Conservation (phyloP, 352 stramenopile genomes). For the Blastocystis hominis region DNA sequence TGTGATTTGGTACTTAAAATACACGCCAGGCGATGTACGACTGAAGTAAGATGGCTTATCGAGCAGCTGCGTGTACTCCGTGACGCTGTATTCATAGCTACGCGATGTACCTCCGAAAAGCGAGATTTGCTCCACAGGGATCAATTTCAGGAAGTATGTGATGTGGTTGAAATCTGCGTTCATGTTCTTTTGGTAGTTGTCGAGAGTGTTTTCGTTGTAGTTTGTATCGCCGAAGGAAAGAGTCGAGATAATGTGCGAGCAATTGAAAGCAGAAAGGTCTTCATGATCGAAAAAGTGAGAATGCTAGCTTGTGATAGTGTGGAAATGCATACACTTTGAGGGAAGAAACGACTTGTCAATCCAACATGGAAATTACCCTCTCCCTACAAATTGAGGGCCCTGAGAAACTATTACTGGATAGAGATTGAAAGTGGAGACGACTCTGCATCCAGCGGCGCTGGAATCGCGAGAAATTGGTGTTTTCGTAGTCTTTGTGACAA, state of each 20-base stretch:
- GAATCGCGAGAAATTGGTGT: background rate
- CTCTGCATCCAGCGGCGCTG: background rate
- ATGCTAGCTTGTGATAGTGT: background rate
- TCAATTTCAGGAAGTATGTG: slow-evolving; percentile 23
- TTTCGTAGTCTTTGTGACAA: background rate
- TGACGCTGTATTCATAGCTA: slow-evolving; percentile 13
- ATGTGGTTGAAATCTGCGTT: background rate
- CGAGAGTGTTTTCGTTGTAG: background rate
- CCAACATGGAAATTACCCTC: slow-evolving; percentile 8
- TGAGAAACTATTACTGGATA: background rate
- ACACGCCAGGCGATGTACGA: background rate
- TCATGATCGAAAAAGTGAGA: background rate
- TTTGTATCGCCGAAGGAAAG: background rate
- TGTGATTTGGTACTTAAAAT: background rate
- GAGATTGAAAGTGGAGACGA: background rate
- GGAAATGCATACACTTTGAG: background rate
- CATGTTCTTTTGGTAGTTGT: background rate
- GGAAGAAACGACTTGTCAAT: background rate
- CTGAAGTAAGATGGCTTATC: background rate
- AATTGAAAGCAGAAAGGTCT: background rate
- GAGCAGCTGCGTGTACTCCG: background rate
- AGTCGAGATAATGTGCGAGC: background rate
- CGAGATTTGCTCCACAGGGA: background rate
- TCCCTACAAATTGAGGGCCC: background rate
- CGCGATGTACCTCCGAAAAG: no score